phyloP scores from a whole-genome alignment of 148 eudicot genomes.

The Diospyros kaki region DNA sequence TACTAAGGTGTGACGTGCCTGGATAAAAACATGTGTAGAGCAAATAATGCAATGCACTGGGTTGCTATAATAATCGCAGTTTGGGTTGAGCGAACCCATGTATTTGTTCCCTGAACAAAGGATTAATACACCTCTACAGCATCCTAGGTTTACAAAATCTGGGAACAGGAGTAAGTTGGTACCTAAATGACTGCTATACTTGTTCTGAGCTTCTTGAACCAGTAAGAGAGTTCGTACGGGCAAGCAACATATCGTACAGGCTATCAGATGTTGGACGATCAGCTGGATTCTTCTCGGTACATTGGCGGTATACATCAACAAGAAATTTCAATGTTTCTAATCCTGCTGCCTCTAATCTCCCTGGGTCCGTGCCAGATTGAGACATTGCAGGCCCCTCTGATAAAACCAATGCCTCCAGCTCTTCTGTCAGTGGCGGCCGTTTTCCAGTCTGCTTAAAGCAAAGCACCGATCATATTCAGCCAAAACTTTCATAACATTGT shows the following conservation, averaged over 20 bases:
- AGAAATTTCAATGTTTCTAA: conserved; percentile 50
- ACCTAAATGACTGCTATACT: conserved; percentile 13
- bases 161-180: conserved; percentile 5
- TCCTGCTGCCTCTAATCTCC: conserved; percentile 39
- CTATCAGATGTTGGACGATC: conserved; percentile 71
- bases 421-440: conserved; percentile 61
- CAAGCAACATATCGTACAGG: conserved; percentile 46
- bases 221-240: conserved; percentile 32
- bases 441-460: conserved; percentile 54
- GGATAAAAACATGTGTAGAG: background rate
- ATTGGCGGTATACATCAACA: conserved; percentile 43
- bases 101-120: conserved; percentile 4
- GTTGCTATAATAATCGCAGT: background rate
- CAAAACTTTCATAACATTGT: background rate
- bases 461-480: background rate
- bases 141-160: conserved; percentile 26
- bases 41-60: background rate
- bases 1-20: background rate
- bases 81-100: conserved; percentile 1
- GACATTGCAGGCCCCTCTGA: conserved; percentile 30
- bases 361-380: conserved; percentile 29
- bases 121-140: conserved; percentile 3
- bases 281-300: conserved; percentile 57
- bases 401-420: conserved; percentile 39
- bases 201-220: conserved; percentile 26